A percentile compares a stretch with the other conserved stretches of the same genome.
These are phyloP conservation scores for Penicillium sp. DNA, from an alignment of 2,329 filamentous ascomycete species.

Conservation along the genomic window DNA sequence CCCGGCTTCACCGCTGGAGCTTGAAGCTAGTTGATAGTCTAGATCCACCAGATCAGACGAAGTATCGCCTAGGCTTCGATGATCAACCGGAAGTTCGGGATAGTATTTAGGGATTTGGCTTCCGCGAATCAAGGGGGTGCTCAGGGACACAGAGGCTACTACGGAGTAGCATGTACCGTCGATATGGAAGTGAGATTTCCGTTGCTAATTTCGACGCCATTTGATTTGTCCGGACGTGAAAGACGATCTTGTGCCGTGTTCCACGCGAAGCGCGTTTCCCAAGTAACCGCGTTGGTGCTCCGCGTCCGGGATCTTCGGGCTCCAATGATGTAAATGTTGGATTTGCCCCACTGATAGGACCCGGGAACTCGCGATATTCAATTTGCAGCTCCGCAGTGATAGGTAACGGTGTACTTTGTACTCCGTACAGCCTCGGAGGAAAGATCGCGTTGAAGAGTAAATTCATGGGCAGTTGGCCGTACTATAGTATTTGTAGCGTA, in stretches of 20 bases:
- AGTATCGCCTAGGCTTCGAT: conserved; percentile 15
- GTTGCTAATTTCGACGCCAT: neutral
- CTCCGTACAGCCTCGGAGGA: neutral
- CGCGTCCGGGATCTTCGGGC: conserved; percentile 21
- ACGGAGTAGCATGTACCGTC: neutral
- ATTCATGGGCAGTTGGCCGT: neutral
- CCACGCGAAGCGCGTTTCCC: conserved; percentile 26
- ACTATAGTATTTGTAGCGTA: neutral
- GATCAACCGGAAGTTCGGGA: conserved; percentile 19
- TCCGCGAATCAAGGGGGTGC: conserved; percentile 12
- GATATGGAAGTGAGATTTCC: neutral
- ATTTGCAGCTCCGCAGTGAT: conserved; percentile 5
- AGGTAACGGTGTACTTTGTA: conserved; percentile 3
- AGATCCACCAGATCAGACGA: conserved; percentile 8
- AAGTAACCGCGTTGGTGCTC: conserved; percentile 29
- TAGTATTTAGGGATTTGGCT: conserved; percentile 6
- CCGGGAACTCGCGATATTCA: conserved; percentile 17
- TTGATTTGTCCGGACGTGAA: neutral
- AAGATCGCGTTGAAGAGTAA: neutral
- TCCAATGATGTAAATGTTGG: conserved; percentile 16
- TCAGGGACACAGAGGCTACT: conserved; percentile 1
- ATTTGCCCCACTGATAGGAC: conserved; percentile 19
- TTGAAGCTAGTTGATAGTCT: conserved; percentile 7
- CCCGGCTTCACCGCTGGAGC: conserved; percentile 14
- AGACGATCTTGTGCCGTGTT: conserved; percentile 5